A percentile compares a stretch with the other conserved stretches of the same genome.
Evolutionary conservation across 495 filamentous ascomycete species (phyloP).

Genomic region (Aspergillus haitiensis): DNA sequence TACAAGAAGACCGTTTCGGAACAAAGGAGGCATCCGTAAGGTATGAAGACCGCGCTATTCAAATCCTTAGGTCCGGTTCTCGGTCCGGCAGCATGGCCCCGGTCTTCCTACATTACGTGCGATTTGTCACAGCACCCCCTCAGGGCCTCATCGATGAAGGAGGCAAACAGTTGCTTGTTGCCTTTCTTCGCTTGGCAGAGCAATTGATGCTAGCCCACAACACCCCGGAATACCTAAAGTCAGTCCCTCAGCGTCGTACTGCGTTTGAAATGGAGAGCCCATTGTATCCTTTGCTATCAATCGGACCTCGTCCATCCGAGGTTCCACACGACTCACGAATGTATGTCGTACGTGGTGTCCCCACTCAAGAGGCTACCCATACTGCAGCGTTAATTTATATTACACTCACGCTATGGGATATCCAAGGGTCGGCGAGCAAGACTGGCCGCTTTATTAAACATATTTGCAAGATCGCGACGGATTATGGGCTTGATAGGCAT

Average conservation of each 20-base stretch:
- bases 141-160: conserved; percentile 13
- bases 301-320: conserved; percentile 45
- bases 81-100: conserved; percentile 30
- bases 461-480: conserved; percentile 27
- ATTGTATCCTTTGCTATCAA: conserved; percentile 44
- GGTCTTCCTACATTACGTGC: conserved; percentile 43
- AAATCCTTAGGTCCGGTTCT: conserved; percentile 34
- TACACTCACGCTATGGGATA: conserved; percentile 42
- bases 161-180: conserved; percentile 34
- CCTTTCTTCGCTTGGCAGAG: conserved; percentile 42
- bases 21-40: conserved; percentile 28
- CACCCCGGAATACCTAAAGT: conserved; percentile 27
- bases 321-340: conserved; percentile 41
- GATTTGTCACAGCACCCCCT: conserved; percentile 33
- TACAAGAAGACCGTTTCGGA: conserved; percentile 48
- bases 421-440: conserved; percentile 34
- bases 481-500: conserved; percentile 39
- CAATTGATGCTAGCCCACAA: conserved; percentile 39
- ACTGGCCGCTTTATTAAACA: conserved; percentile 38
- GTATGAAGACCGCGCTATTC: conserved; percentile 36
- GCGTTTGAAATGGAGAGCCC: conserved; percentile 46
- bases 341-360: conserved; percentile 39
- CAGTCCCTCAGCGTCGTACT: conserved; percentile 33
- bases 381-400: conserved; percentile 46
- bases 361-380: conserved; percentile 43